These are phyloP conservation scores for Noccaea caerulescens DNA, from an alignment of 345 rosid genomes.

Conservation along the genomic window DNA sequence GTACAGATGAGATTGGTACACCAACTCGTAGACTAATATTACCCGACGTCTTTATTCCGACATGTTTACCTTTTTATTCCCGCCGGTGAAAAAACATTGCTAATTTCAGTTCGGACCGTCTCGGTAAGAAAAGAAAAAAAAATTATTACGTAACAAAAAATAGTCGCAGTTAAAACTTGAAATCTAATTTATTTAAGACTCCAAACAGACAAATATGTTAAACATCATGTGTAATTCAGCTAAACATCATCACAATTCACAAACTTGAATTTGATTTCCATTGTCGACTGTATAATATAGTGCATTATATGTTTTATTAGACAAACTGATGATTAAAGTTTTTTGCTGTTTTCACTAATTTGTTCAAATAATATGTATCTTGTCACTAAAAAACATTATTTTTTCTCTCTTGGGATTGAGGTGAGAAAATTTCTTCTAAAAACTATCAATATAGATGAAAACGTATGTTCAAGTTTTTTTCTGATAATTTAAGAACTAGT, in stretches of 20 bases:
- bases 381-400: background rate
- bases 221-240: too few relatives aligned
- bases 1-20: constrained; percentile 35
- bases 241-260: too few relatives aligned
- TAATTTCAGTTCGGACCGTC: constrained; percentile 9
- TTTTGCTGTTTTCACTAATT: background rate
- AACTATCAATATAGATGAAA: background rate
- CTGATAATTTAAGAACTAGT: constrained; percentile 4
- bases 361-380: constrained; percentile 5
- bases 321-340: background rate
- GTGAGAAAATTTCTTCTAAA: constrained; percentile 14
- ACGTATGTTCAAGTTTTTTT: background rate
- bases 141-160: background rate
- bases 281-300: background rate
- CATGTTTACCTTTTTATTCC: constrained; percentile 12
- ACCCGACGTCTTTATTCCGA: constrained; percentile 15
- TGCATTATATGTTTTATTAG: background rate
- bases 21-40: constrained; percentile 33
- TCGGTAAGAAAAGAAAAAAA: background rate
- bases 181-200: background rate
- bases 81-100: background rate
- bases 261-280: background rate
- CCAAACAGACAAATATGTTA: too few relatives aligned
- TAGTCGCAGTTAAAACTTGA: too few relatives aligned
- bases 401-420: constrained; percentile 14